A percentile compares a stretch with the other conserved stretches of the same genome.
phyloP scores from a whole-genome alignment of 23 red algal species.

The Chondrus crispus region DNA sequence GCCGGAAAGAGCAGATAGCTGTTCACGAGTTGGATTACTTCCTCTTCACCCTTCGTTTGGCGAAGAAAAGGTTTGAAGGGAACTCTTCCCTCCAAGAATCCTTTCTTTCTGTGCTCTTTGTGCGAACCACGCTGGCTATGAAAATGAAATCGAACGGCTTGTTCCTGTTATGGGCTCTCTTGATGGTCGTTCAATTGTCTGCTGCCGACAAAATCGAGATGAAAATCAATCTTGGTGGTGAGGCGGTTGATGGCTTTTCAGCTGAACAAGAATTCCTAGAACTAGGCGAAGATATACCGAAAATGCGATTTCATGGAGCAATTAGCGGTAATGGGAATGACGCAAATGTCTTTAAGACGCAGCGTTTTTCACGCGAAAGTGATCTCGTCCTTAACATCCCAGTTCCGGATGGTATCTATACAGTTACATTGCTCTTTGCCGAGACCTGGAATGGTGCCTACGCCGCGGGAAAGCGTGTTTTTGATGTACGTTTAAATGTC shows the following conservation, averaged over 20 bases:
- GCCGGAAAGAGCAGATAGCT: too few relatives aligned
- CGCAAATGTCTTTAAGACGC: conserved; percentile 60
- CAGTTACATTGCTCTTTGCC: conserved; percentile 61
- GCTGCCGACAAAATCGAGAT: conserved; percentile 25
- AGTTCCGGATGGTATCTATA: conserved; percentile 65
- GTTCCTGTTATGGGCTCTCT: too few relatives aligned
- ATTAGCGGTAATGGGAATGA: conserved; percentile 40
- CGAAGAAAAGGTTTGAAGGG: too few relatives aligned
- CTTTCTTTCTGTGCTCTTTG: too few relatives aligned
- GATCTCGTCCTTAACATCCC: conserved; percentile 72
- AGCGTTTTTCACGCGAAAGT: conserved; percentile 56
- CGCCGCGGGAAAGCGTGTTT: conserved; percentile 49
- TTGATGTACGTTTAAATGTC: conserved; percentile 45
- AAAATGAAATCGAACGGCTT: too few relatives aligned
- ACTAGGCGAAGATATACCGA: conserved; percentile 46
- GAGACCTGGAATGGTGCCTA: conserved; percentile 77
- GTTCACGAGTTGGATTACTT: too few relatives aligned
- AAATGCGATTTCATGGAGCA: conserved; percentile 55
- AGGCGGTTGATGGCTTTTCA: conserved; percentile 38
- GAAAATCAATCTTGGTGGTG: conserved; percentile 74
- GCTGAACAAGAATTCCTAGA: conserved; percentile 47
- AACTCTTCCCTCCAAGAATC: too few relatives aligned
- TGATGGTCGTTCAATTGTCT: neutral
- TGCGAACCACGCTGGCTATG: too few relatives aligned
- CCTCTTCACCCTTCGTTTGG: too few relatives aligned